phyloP scores from a whole-genome alignment of 2,329 filamentous ascomycete species.

The Diaporthe amygdali region DNA sequence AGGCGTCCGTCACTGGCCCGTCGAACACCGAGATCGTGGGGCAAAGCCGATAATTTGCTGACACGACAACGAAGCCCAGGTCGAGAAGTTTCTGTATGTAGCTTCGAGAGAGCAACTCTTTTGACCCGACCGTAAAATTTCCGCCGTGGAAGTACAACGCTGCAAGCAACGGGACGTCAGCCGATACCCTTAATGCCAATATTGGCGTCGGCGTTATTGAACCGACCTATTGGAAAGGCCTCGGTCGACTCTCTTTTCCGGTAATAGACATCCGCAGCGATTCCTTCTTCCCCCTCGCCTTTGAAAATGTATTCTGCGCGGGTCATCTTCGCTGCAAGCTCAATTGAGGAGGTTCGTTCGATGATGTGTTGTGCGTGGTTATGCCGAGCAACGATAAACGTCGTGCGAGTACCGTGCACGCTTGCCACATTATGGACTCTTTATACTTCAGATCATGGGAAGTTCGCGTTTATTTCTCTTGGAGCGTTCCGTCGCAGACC shows the following conservation, averaged over 20 bases:
- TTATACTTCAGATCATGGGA: not conserved
- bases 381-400: no score
- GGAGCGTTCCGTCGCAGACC: not conserved
- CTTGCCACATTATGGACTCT: not conserved
- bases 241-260: not conserved
- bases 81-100: not conserved
- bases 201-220: no score
- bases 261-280: not conserved
- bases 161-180: not conserved
- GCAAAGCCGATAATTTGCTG: not conserved
- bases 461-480: no score
- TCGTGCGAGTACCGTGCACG: not conserved
- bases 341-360: no score
- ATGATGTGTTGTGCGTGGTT: not conserved
- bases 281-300: not conserved
- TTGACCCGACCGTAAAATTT: not conserved
- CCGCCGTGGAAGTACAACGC: not conserved
- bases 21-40: not conserved
- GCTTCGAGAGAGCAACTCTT: not conserved
- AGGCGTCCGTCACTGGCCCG: not conserved
- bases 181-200: not conserved
- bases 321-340: not conserved
- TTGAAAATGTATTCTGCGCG: not conserved
- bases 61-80: not conserved
- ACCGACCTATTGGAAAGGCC: not conserved